Percentiles rank a stretch among this genome's conserved stretches.
These are phyloP conservation scores for Ilex aquifolium DNA, from an alignment of 257 asterid species.

Conservation along the genomic window DNA sequence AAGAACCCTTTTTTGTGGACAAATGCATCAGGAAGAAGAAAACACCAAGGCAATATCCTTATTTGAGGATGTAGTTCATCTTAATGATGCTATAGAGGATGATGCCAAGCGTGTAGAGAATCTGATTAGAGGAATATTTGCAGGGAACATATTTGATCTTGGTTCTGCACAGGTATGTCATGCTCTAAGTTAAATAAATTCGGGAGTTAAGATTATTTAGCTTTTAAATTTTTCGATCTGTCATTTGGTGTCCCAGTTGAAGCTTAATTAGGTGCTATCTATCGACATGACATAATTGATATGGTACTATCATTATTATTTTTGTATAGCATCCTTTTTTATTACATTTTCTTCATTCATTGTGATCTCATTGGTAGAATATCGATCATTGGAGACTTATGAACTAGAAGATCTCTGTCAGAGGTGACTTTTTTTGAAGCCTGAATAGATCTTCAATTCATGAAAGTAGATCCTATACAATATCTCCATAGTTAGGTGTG, in stretches of 20 bases:
- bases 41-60: constrained; percentile 87
- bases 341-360: no score
- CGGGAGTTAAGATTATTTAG: constrained; percentile 7
- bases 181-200: constrained; percentile 4
- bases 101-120: constrained; percentile 60
- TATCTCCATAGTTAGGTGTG: no score
- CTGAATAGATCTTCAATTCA: no score
- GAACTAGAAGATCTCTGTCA: no score
- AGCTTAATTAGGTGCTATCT: no score
- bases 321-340: no score
- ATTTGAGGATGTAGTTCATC: constrained; percentile 63
- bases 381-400: no score
- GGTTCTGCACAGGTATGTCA: constrained; percentile 86
- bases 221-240: background rate
- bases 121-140: constrained; percentile 89
- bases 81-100: constrained; percentile 71
- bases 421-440: no score
- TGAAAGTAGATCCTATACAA: no score
- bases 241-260: constrained; percentile 5
- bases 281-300: no score
- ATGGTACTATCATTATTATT: no score
- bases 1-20: background rate
- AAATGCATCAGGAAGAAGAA: constrained; percentile 66
- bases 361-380: no score
- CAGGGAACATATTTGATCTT: constrained; percentile 97